These are phyloP conservation scores for Aspergillus hortae DNA, from an alignment of 2,329 filamentous ascomycete genomes.

Conservation along the genomic window DNA sequence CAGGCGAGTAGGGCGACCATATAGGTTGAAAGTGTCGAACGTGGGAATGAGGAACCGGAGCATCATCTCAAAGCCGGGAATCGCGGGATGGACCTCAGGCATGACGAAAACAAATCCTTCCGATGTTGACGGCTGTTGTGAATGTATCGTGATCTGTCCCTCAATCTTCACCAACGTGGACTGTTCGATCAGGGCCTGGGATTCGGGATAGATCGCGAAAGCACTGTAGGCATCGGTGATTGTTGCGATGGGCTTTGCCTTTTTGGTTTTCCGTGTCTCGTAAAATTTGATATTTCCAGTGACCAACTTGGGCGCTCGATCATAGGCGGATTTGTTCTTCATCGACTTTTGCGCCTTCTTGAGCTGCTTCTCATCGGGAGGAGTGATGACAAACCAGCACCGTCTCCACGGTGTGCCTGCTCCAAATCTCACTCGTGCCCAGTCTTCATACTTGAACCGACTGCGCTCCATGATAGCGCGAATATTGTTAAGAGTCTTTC, in stretches of 20 bases:
- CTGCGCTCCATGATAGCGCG: constrained; percentile 80
- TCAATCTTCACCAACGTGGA: constrained; percentile 94
- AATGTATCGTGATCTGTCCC: constrained; percentile 83
- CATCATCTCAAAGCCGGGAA: constrained; percentile 94
- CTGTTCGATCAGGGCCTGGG: constrained; percentile 87
- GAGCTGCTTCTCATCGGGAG: constrained; percentile 89
- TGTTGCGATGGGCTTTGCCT: constrained; percentile 82
- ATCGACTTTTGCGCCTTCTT: constrained; percentile 77
- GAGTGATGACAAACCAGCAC: constrained; percentile 93
- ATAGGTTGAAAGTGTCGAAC: constrained; percentile 87
- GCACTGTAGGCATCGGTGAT: constrained; percentile 88
- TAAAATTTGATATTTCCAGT: constrained; percentile 95
- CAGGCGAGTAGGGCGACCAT: constrained; percentile 81
- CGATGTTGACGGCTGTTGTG: constrained; percentile 68
- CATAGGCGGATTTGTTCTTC: constrained; percentile 80
- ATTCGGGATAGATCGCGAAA: constrained; percentile 93
- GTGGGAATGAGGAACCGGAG: constrained; percentile 88
- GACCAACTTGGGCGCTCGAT: constrained; percentile 65
- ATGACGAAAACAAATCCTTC: constrained; percentile 98
- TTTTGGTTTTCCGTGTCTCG: constrained; percentile 90
- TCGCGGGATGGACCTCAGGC: constrained; percentile 89
- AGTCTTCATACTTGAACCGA: constrained; percentile 76
- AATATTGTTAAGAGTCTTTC: constrained; percentile 84
- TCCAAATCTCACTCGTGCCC: constrained; percentile 92
- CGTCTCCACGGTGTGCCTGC: constrained; percentile 93